Conservation (phyloP, 2,329 filamentous ascomycete genomes). For the Didymella pomorum region DNA sequence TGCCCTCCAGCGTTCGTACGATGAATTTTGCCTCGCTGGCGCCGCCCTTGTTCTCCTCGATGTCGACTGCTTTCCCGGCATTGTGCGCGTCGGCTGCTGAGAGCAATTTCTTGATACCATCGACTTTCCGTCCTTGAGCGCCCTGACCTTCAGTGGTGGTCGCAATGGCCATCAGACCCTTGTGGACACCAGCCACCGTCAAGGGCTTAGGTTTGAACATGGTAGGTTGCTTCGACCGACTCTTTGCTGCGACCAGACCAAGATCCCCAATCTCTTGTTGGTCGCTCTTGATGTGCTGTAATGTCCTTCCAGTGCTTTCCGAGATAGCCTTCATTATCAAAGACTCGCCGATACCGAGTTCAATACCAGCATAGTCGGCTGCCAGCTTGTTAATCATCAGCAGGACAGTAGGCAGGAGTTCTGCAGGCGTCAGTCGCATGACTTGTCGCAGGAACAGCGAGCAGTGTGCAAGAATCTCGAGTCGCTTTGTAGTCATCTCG, state of each 20-base stretch:
- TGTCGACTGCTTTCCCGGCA: constrained; percentile 74
- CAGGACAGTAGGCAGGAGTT: constrained; percentile 86
- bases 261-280: constrained; percentile 97
- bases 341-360: constrained; percentile 97
- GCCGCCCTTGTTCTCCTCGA: constrained; percentile 89
- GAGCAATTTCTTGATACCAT: constrained; percentile 94
- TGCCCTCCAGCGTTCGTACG: constrained; percentile 91
- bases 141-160: constrained; percentile 84
- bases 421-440: constrained; percentile 85
- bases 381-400: constrained; percentile 99
- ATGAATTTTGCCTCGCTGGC: constrained; percentile 95
- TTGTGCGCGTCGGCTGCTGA: constrained; percentile 82
- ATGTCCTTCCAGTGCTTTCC: constrained; percentile 86
- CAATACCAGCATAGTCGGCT: constrained; percentile 94
- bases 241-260: constrained; percentile 93
- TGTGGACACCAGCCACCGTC: constrained; percentile 85
- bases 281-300: constrained; percentile 90
- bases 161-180: constrained; percentile 87
- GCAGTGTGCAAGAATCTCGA: constrained; percentile 88
- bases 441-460: constrained; percentile 92
- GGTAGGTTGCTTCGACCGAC: constrained; percentile 90
- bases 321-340: constrained; percentile 99
- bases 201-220: constrained; percentile 98
- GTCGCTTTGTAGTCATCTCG: constrained; percentile 90
- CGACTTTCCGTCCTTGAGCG: constrained; percentile 88